A percentile compares a stretch with the other conserved stretches of the same genome.
Evolutionary conservation across 2,329 filamentous ascomycete species (phyloP).

Genomic region (Fusarium sp.): DNA sequence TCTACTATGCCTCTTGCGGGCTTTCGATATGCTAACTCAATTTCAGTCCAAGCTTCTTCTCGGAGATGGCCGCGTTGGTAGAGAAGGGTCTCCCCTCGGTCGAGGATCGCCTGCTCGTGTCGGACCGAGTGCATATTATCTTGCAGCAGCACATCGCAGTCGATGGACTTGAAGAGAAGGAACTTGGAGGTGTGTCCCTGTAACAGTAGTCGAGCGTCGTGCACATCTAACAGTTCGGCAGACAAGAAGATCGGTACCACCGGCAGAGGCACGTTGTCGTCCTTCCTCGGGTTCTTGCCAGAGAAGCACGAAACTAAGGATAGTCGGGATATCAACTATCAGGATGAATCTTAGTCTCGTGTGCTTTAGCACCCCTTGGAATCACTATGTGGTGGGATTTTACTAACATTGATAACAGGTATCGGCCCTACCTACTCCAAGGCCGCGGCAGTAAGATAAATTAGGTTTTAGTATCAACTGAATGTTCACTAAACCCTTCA

Average conservation of each 20-base stretch:
- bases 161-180: slow-evolving; percentile 27
- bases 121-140: slow-evolving; percentile 21
- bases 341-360: not conserved
- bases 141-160: slow-evolving; percentile 27
- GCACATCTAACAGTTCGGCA: slow-evolving; percentile 5
- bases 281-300: not conserved
- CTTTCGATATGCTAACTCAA: not conserved
- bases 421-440: slow-evolving; percentile 9
- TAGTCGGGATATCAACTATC: not conserved
- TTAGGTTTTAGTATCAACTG: not conserved
- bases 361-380: not conserved
- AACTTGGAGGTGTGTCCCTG: slow-evolving; percentile 24
- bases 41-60: slow-evolving; percentile 20
- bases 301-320: not conserved
- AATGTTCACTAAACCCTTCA: not conserved
- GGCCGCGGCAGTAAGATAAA: not conserved
- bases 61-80: slow-evolving; percentile 10
- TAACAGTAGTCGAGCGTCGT: not conserved
- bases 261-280: slow-evolving; percentile 1
- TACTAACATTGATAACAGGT: slow-evolving; percentile 7
- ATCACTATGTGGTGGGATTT: not conserved
- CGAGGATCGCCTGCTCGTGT: slow-evolving; percentile 20
- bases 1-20: no score
- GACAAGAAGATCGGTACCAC: slow-evolving; percentile 23
- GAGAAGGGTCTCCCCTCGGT: slow-evolving; percentile 15